These are phyloP conservation scores for Lasiodiplodia theobromae DNA, from an alignment of 2,329 filamentous ascomycete species.

Conservation along the genomic window DNA sequence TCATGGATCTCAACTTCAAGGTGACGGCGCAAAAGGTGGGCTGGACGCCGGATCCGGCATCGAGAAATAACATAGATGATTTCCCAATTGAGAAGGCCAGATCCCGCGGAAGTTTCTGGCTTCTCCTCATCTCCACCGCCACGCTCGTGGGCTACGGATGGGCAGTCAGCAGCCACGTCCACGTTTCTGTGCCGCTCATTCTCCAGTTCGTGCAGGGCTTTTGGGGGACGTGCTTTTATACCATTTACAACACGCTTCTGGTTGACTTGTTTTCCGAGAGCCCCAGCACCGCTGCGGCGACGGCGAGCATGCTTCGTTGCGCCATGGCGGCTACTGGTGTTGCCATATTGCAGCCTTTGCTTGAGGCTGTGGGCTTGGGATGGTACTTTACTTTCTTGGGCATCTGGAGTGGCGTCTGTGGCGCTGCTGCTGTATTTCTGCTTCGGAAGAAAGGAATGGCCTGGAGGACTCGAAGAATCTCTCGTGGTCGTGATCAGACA, in stretches of 20 bases:
- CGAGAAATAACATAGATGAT: neutral
- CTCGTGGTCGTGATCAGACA: neutral
- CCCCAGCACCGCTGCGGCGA: constrained; percentile 10
- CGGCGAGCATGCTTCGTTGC: constrained; percentile 20
- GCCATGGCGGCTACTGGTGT: constrained; percentile 16
- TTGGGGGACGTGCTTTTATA: constrained; percentile 45
- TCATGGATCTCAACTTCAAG: neutral
- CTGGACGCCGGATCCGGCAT: neutral
- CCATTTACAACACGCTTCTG: constrained; percentile 46
- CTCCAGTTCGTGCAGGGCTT: constrained; percentile 50
- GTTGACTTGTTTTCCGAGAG: constrained; percentile 39
- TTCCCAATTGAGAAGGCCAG: constrained; percentile 42
- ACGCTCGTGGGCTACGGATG: constrained; percentile 44
- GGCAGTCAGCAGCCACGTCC: constrained; percentile 34
- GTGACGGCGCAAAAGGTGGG: neutral
- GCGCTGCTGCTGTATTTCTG: neutral
- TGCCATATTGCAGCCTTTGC: constrained; percentile 18
- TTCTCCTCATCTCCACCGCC: constrained; percentile 37
- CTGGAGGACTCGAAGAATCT: neutral
- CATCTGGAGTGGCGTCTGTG: neutral
- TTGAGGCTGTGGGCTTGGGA: neutral
- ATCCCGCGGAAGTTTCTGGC: constrained; percentile 38
- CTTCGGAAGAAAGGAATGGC: neutral
- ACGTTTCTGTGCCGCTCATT: constrained; percentile 40
- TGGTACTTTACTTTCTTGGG: neutral